Percentiles rank a stretch among this genome's conserved stretches.
Evolutionary conservation across 148 eudicot genomes (phyloP).

Genomic region (Tetragonia tetragonoides): DNA sequence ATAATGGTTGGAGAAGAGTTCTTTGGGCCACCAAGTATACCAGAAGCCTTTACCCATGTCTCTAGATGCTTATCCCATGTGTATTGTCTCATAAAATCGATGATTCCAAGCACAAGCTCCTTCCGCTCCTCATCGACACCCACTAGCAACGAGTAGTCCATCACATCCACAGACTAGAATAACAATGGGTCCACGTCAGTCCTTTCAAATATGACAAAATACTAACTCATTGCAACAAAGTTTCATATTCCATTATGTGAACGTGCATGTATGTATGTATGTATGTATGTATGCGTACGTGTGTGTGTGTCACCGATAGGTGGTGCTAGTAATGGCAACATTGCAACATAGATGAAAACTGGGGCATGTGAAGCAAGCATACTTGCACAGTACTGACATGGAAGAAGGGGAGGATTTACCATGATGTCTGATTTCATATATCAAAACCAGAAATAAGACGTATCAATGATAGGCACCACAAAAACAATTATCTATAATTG

Average conservation of each 20-base stretch:
- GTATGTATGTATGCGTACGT: neutral
- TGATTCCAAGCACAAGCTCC: constrained; percentile 88
- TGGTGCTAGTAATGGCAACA: neutral
- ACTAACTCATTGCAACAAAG: neutral
- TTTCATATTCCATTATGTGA: neutral
- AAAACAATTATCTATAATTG: too few relatives aligned
- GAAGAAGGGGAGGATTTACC: too few relatives aligned
- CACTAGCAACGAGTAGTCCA: constrained; percentile 93
- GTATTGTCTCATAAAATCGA: constrained; percentile 90
- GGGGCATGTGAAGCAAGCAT: too few relatives aligned
- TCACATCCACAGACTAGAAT: constrained; percentile 81
- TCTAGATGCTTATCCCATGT: constrained; percentile 99
- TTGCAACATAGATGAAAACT: too few relatives aligned
- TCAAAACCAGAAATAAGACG: too few relatives aligned
- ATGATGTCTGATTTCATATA: too few relatives aligned
- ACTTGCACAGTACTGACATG: too few relatives aligned
- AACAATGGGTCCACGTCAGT: neutral
- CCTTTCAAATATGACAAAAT: neutral
- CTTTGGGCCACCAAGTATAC: constrained; percentile 88
- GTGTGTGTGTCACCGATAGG: neutral
- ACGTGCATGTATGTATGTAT: neutral
- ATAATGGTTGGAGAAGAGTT: constrained; percentile 84
- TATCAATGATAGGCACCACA: too few relatives aligned
- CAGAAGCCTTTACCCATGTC: constrained; percentile 99
- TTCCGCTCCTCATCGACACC: constrained; percentile 87